Evolutionary conservation across 2,329 filamentous ascomycete genomes (phyloP), one percentile per base, ranked within the genome.

Genomic region (Phialemonium atrogriseum): DNA sequence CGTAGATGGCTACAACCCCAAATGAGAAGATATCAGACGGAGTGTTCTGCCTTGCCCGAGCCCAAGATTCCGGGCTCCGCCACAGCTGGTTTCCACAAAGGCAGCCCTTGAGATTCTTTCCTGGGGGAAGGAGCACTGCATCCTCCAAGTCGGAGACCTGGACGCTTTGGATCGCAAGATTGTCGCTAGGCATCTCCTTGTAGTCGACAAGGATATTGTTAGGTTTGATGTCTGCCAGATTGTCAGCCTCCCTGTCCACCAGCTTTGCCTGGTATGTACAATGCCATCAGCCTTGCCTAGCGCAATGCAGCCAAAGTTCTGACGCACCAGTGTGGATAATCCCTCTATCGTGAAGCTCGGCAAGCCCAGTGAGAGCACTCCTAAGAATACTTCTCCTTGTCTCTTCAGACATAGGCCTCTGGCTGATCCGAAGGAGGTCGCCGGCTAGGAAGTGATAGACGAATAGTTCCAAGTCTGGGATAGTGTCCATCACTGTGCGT

Each of bases 131-230:
- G 16, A 47, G 32, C 8, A 52, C 47, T 4, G 46, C 33, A 36
- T 54, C 48, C 13, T 54, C 51, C 3, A 57, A 42, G 28, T 54
- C 51, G 24, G 47, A 43, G 13, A 55, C 44, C 28, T 54, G 49
- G 1, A 51, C 41, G 22, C 35, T 41, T 10, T 48, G 40, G 16
- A 55, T 36, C 1, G 7, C 38, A 4, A 49, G 11, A 10, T 37
- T 27, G 19, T 30, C 37, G 7, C 21, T 32, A n/a, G n/a, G n/a
- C 20, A 24, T 41, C 27, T 45, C 39, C 10, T 48, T 42, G 25
- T 50, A 49, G 36, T 57, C 46, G 18, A 59, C 24, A 32, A 56
- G 44, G 25, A 57, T 51, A 30, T 57, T 57, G 33, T 58, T 52
- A 24, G 53, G 49, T 38, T 56, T 59, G 32, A 56, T 48, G 36